Base-by-base conservation (phyloP, 1,139 yeast genomes). In the Scheffersomyces quercinus region DNA sequence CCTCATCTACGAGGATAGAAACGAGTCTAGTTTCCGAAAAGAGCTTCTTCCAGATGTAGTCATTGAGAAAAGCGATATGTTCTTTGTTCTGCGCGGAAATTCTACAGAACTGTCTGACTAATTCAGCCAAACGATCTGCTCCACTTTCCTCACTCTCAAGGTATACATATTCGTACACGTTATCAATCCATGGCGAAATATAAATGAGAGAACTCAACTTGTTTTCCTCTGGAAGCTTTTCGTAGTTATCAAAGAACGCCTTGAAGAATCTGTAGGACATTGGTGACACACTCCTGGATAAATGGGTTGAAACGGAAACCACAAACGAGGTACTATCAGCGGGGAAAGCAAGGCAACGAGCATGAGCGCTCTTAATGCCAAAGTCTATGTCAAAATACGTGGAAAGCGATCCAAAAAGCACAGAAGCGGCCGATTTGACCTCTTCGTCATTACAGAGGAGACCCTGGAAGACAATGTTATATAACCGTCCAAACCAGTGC, bases 111-210 rank as follows among this genome's bases (percentile, higher is more conserved):
- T 79, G 79, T 38, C 93, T 72, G 30, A 88, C 73, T 9, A 88
- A 64, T 37, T 79, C 81, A 0, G 85, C 78, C 3, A 84, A 77
- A 43, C 79, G 70, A 42, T 80, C 85, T 1, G 81, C 76, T 0
- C 95, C 95, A 46, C 66, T 68, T 32, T 74, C 75, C 28, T 78
- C 81, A 53, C 75, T 79, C 28, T 68, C 71, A 36, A 76, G 57
- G 54, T 74, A 83, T 11, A 88, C 82, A 52, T 80, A 64, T 24
- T 73, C 73, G 55, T 83, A 80, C 28, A 88, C 70, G 54, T 88
- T 86, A 30, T 76, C 77, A n/a, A 87, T 73, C 96, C 96, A 89
- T 2, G 95, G 91, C 1, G 88, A 73, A 10, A 84, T 68, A 56
- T 82, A 83, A 50, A 76, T 64, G 4, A 85, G 67, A 1, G 82